Percentiles rank a stretch among this genome's conserved stretches.
Evolutionary conservation across 2,329 filamentous ascomycete species (phyloP).

Genomic region (Alternaria ventricosa): DNA sequence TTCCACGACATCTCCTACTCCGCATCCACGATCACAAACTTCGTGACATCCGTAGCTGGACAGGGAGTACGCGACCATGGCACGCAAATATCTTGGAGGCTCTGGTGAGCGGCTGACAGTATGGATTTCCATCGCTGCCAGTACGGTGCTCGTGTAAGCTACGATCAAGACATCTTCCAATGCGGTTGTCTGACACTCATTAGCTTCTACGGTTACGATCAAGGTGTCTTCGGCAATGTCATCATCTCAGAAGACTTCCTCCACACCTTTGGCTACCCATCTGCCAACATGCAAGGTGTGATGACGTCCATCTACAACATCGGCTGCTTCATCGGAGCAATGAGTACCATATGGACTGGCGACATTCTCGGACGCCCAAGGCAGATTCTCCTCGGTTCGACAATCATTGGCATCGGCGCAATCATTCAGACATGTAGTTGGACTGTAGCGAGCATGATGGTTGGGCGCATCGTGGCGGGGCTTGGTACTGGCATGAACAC

Average conservation of each 20-base stretch:
- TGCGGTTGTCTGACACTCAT: not conserved
- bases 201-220: constrained; percentile 54
- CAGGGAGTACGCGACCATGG: constrained; percentile 39
- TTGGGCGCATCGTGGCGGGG: constrained; percentile 52
- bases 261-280: constrained; percentile 35
- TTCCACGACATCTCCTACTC: not conserved
- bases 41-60: not conserved
- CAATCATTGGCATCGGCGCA: constrained; percentile 48
- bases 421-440: constrained; percentile 48
- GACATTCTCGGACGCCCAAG: constrained; percentile 65
- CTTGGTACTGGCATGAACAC: constrained; percentile 59
- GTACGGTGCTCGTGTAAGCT: constrained; percentile 53
- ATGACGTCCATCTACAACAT: constrained; percentile 52
- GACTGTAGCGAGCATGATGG: constrained; percentile 48
- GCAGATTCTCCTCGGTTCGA: constrained; percentile 64
- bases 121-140: constrained; percentile 60
- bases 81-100: constrained; percentile 58
- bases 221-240: constrained; percentile 46
- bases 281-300: constrained; percentile 46
- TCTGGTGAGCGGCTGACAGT: constrained; percentile 59
- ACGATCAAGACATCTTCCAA: not conserved
- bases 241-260: constrained; percentile 44
- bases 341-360: constrained; percentile 56
- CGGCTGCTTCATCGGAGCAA: constrained; percentile 55
- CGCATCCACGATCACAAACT: not conserved